Conservation (phyloP, 441 rosid genomes). For the Gossypium davidsonii region DNA sequence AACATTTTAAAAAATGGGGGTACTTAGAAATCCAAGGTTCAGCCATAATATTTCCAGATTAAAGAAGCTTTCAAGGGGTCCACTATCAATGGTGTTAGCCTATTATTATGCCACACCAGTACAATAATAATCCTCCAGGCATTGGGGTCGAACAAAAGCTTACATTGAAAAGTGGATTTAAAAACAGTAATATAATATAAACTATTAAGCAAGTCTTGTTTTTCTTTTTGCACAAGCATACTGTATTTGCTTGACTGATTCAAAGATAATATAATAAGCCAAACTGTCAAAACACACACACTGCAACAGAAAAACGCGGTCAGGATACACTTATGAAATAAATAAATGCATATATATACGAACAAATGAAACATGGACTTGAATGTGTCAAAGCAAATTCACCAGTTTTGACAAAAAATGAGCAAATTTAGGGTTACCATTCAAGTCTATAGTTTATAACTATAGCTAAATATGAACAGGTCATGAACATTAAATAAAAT, state of each 20-base stretch:
- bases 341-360: not conserved
- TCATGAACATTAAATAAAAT: not conserved
- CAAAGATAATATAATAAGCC: not conserved
- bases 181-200: too few species aligned
- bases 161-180: not conserved
- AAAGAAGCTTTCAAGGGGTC: not conserved
- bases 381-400: not conserved
- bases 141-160: not conserved
- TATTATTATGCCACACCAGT: not conserved
- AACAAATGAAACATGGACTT: not conserved
- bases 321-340: not conserved
- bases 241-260: constrained; percentile 10
- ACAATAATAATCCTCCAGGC: not conserved
- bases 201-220: not conserved
- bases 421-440: not conserved
- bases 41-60: not conserved
- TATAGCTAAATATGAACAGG: not conserved
- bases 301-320: not conserved
- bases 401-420: not conserved
- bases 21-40: not conserved
- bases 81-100: not conserved
- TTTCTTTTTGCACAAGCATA: not conserved
- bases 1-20: not conserved
- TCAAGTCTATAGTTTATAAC: not conserved
- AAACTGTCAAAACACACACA: not conserved